These are phyloP conservation scores for Colletotrichum brevisporum DNA, from an alignment of 2,329 filamentous ascomycete genomes.

Conservation along the genomic window DNA sequence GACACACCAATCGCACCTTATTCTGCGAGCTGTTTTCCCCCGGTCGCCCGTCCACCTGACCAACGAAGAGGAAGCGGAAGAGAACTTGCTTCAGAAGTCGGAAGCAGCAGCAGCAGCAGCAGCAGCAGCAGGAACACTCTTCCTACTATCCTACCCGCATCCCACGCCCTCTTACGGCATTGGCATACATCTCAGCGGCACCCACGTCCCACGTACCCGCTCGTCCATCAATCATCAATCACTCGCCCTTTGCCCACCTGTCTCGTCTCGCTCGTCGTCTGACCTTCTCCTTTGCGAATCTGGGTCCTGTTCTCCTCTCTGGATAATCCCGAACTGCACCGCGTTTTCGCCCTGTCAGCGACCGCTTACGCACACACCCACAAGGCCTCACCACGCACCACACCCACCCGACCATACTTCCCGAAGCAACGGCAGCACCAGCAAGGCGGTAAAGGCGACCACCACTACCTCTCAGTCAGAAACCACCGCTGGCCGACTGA, in stretches of 20 bases:
- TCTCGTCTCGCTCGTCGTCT: background rate
- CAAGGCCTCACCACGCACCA: constrained; percentile 16
- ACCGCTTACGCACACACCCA: constrained; percentile 16
- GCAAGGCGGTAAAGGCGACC: constrained; percentile 34
- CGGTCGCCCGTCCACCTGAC: constrained; percentile 21
- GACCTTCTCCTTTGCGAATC: constrained; percentile 5
- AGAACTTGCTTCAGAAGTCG: background rate
- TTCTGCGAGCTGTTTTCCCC: constrained; percentile 13
- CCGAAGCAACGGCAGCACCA: constrained; percentile 32
- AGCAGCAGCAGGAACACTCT: too few species aligned
- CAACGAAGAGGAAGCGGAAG: constrained; percentile 23
- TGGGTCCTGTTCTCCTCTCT: background rate
- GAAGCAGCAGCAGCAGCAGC: background rate
- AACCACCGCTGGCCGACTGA: constrained; percentile 31
- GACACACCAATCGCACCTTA: constrained; percentile 33
- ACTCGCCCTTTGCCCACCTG: constrained; percentile 18
- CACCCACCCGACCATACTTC: constrained; percentile 25
- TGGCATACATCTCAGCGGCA: background rate
- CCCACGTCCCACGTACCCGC: constrained; percentile 29
- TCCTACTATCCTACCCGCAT: background rate
- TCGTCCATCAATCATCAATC: constrained; percentile 21
- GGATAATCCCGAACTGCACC: background rate
- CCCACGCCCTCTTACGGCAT: constrained; percentile 20
- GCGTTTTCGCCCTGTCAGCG: background rate
- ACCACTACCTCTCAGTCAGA: constrained; percentile 2